phyloP scores from a whole-genome alignment of 306 rosid species.

The Quercus bicolor region DNA sequence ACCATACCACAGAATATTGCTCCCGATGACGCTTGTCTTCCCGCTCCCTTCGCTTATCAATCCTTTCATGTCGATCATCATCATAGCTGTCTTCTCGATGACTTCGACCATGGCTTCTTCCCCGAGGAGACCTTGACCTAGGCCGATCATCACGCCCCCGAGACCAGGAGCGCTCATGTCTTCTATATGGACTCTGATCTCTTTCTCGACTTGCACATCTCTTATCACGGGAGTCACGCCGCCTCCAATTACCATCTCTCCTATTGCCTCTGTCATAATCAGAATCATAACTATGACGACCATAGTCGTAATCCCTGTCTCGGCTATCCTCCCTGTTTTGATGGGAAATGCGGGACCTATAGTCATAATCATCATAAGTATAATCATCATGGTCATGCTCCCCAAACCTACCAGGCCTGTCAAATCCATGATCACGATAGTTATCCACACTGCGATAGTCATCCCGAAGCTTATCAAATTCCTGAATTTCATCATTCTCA shows the following conservation, averaged over 20 bases:
- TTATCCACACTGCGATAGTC: constrained; percentile 56
- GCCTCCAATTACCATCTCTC: constrained; percentile 77
- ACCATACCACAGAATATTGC: constrained; percentile 69
- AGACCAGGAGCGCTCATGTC: constrained; percentile 64
- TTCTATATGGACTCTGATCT: constrained; percentile 71
- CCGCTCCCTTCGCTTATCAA: constrained; percentile 74
- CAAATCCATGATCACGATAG: constrained; percentile 68
- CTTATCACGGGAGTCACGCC: constrained; percentile 73
- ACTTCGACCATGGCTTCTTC: constrained; percentile 74
- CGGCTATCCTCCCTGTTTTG: constrained; percentile 78
- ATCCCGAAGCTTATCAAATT: constrained; percentile 71
- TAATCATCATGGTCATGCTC: constrained; percentile 74
- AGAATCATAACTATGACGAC: constrained; percentile 81
- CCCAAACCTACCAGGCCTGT: constrained; percentile 53
- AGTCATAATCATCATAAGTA: constrained; percentile 73
- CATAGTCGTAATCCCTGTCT: constrained; percentile 76
- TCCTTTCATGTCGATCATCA: constrained; percentile 67
- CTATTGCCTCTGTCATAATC: constrained; percentile 78
- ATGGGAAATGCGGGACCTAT: constrained; percentile 58
- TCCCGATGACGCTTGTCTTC: constrained; percentile 78
- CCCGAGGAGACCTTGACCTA: constrained; percentile 88
- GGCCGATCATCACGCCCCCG: constrained; percentile 74
- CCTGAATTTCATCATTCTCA: constrained; percentile 58
- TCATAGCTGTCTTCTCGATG: constrained; percentile 78
- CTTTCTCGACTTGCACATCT: constrained; percentile 64